Evolutionary conservation across 495 filamentous ascomycete species (phyloP).

Genomic region (Rhizodiscina lignyota): DNA sequence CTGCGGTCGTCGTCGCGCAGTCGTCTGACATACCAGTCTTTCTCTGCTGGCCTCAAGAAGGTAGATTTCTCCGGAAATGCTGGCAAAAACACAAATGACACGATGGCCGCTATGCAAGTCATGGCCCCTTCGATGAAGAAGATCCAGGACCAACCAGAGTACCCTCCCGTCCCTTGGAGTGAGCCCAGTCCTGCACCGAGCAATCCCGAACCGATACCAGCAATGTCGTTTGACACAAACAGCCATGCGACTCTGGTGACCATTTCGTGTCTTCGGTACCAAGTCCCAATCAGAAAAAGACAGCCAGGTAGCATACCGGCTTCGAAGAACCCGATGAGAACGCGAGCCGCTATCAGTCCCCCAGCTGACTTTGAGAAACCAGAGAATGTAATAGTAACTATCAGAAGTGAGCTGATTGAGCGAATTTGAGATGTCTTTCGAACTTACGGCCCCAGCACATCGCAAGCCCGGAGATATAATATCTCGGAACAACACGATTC

Average conservation of each 20-base stretch:
- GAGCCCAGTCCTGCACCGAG: neutral
- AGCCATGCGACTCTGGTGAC: neutral
- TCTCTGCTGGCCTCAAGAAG: neutral
- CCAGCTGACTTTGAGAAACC: neutral
- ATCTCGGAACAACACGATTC: neutral
- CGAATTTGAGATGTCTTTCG: too few species aligned
- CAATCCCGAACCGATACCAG: neutral
- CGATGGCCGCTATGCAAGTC: neutral
- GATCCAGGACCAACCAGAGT: constrained; percentile 1
- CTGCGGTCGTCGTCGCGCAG: neutral
- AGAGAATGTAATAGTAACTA: neutral
- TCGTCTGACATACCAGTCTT: neutral
- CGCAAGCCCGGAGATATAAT: neutral
- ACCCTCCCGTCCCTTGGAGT: neutral
- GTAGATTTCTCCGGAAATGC: neutral
- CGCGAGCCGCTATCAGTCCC: constrained; percentile 1
- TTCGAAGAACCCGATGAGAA: constrained; percentile 1
- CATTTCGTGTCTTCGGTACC: neutral
- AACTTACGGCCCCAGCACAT: neutral
- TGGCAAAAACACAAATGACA: neutral
- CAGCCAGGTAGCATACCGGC: neutral
- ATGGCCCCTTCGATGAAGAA: constrained; percentile 3
- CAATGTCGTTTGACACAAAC: neutral
- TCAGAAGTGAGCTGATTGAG: too few species aligned
- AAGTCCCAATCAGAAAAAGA: neutral